phyloP scores from a whole-genome alignment of 768 basidiomycete species.

The Chalciporus chontae region DNA sequence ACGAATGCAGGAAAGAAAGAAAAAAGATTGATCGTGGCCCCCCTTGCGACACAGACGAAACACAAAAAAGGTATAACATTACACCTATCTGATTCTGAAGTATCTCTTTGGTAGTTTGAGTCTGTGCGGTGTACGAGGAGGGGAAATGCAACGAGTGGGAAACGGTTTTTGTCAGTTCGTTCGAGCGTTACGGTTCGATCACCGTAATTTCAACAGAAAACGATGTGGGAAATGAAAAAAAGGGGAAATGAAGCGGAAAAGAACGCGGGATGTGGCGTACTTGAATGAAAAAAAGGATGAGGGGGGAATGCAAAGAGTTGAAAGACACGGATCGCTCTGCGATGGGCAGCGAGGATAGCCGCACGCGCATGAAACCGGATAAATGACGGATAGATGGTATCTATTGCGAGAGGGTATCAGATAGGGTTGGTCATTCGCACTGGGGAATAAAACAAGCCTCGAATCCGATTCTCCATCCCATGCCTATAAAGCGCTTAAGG shows the following conservation, averaged over 20 bases:
- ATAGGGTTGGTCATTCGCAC: not conserved
- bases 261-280: not conserved
- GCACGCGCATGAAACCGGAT: not conserved
- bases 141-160: not conserved
- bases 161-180: not conserved
- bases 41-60: not conserved
- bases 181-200: too few relatives aligned
- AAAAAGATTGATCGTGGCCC: not conserved
- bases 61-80: conserved; percentile 31
- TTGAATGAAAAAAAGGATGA: not conserved
- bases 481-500: not conserved
- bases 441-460: not conserved
- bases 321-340: not conserved
- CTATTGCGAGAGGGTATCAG: not conserved
- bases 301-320: not conserved
- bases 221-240: not conserved
- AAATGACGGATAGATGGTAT: not conserved
- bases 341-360: not conserved
- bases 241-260: not conserved
- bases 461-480: not conserved
- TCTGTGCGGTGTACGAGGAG: conserved; percentile 28
- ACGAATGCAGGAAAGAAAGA: not conserved
- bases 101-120: not conserved
- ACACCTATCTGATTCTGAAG: conserved; percentile 28
- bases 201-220: not conserved